Percentiles rank a stretch among this genome's conserved stretches.
Evolutionary conservation across 768 basidiomycete genomes (phyloP).

Genomic region (Amanita inopinata): DNA sequence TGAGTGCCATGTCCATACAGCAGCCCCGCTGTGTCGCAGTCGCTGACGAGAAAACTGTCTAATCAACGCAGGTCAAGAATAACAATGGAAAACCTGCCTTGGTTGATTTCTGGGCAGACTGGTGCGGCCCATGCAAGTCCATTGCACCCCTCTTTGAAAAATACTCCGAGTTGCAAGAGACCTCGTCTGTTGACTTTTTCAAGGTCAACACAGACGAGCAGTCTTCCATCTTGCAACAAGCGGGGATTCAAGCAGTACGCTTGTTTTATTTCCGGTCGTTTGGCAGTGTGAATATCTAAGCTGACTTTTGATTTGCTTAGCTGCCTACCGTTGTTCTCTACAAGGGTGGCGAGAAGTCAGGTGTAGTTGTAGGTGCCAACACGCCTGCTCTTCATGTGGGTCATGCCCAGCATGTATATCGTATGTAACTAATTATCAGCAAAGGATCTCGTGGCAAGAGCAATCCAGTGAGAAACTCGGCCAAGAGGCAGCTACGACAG

Average conservation of each 20-base stretch:
- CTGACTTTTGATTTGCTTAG: constrained; percentile 8
- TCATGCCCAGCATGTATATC: neutral
- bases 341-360: constrained; percentile 10
- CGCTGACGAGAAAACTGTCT: too few relatives aligned
- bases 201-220: constrained; percentile 54
- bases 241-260: constrained; percentile 41
- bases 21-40: too few relatives aligned
- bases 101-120: constrained; percentile 57
- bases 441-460: neutral
- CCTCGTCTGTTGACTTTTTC: constrained; percentile 38
- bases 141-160: constrained; percentile 50
- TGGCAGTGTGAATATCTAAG: constrained; percentile 4
- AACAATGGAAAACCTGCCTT: constrained; percentile 29
- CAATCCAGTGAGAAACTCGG: too few relatives aligned
- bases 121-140: constrained; percentile 51
- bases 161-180: constrained; percentile 23
- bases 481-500: too few relatives aligned
- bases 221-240: constrained; percentile 36
- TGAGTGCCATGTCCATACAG: constrained; percentile 19
- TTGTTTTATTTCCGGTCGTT: neutral
- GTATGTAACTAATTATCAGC: neutral
- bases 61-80: constrained; percentile 24
- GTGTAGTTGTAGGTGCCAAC: constrained; percentile 10
- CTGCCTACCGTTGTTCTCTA: constrained; percentile 15
- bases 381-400: constrained; percentile 7